Evolutionary conservation across 495 filamentous ascomycete genomes (phyloP).

Genomic region (Aspergillus indologenus): DNA sequence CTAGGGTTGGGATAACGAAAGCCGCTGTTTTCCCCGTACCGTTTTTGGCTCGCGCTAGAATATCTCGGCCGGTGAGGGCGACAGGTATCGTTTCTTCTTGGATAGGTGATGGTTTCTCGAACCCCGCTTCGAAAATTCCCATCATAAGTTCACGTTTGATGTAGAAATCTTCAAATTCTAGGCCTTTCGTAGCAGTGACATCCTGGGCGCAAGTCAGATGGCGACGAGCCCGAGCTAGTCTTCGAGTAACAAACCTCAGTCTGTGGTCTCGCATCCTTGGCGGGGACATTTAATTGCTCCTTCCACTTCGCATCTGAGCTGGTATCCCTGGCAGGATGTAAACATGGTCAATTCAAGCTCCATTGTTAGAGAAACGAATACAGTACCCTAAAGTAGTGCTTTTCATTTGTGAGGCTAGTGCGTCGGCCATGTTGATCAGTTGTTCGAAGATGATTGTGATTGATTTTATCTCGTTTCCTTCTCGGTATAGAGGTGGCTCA

Average conservation of each 20-base stretch:
- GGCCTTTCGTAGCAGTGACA: slow-evolving; percentile 93
- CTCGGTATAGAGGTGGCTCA: neutral
- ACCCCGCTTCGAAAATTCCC: slow-evolving; percentile 98
- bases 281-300: slow-evolving; percentile 69
- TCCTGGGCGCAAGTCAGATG: slow-evolving; percentile 56
- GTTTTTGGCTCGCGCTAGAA: slow-evolving; percentile 95
- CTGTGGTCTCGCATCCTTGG: slow-evolving; percentile 83
- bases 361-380: neutral
- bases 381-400: slow-evolving; percentile 69
- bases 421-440: slow-evolving; percentile 50
- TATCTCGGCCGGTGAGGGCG: slow-evolving; percentile 89
- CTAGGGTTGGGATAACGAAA: slow-evolving; percentile 92
- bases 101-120: slow-evolving; percentile 97
- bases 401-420: slow-evolving; percentile 66
- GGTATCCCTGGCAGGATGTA: slow-evolving; percentile 43
- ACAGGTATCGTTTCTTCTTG: slow-evolving; percentile 99
- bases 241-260: slow-evolving; percentile 70
- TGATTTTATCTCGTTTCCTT: neutral
- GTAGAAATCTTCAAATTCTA: slow-evolving; percentile 96
- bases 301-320: slow-evolving; percentile 69
- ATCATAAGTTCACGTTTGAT: slow-evolving; percentile 93
- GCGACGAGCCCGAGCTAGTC: neutral
- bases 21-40: slow-evolving; percentile 98
- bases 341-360: neutral
- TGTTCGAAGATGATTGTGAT: neutral